Conservation (phyloP, 2,329 filamentous ascomycete species). For the Ascochyta viciae-villosae region DNA sequence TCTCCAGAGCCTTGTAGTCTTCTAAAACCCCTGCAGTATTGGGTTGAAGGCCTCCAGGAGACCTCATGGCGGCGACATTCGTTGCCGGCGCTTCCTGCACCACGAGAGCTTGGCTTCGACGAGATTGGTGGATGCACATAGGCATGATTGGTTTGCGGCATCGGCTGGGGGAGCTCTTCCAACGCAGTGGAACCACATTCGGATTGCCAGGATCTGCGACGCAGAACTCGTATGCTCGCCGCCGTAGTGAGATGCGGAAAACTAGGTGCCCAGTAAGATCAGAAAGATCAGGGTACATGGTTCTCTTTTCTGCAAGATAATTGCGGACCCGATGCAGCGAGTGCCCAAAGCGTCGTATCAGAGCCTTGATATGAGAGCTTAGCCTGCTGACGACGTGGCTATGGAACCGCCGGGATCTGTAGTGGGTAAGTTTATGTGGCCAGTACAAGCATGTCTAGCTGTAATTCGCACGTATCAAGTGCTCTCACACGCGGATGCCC, state of each 20-base stretch:
- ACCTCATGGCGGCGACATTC: slow-evolving; percentile 12
- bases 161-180: slow-evolving; percentile 27
- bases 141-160: slow-evolving; percentile 31
- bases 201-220: slow-evolving; percentile 29
- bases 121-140: slow-evolving; percentile 15
- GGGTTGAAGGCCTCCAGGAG: too few species aligned
- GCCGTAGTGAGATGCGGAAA: slow-evolving; percentile 35
- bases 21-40: too few species aligned
- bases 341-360: slow-evolving; percentile 4
- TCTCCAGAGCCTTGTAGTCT: too few species aligned
- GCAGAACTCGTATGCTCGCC: slow-evolving; percentile 24
- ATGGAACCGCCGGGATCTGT: neutral
- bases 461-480: neutral
- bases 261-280: slow-evolving; percentile 21
- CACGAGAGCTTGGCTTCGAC: slow-evolving; percentile 14
- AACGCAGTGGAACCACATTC: slow-evolving; percentile 26
- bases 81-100: slow-evolving; percentile 41
- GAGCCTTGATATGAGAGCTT: slow-evolving; percentile 4
- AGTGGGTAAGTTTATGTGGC: neutral
- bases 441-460: neutral
- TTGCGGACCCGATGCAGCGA: slow-evolving; percentile 36
- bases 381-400: slow-evolving; percentile 9
- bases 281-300: slow-evolving; percentile 18
- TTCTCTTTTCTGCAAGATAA: slow-evolving; percentile 23
- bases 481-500: neutral